phyloP scores from a whole-genome alignment of 352 stramenopile species.

The Pythium dissotocum region DNA sequence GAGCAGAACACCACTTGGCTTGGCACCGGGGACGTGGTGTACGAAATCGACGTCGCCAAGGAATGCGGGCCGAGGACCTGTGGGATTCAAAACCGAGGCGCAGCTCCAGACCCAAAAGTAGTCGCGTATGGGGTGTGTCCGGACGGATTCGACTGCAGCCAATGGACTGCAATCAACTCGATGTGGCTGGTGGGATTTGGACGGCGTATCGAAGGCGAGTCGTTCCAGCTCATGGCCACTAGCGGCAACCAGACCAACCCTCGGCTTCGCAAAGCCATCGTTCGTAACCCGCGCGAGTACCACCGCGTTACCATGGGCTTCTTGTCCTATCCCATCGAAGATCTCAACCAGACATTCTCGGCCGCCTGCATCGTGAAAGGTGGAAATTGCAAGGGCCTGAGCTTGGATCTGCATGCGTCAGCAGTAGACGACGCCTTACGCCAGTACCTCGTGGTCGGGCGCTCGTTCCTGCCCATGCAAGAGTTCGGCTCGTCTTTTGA shows the following conservation, averaged over 20 bases:
- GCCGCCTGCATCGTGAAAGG: too few species aligned
- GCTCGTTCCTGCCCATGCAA: not conserved
- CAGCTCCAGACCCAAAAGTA: slow-evolving; percentile 1
- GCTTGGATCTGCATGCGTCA: not conserved
- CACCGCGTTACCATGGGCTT: slow-evolving; percentile 9
- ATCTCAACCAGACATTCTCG: not conserved
- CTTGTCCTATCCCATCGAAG: not conserved
- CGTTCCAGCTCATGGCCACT: not conserved
- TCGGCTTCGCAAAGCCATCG: slow-evolving; percentile 3
- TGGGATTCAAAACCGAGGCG: slow-evolving; percentile 9
- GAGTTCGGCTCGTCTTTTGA: slow-evolving; percentile 11
- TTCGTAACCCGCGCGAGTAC: slow-evolving; percentile 4
- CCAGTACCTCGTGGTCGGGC: not conserved
- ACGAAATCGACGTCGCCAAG: slow-evolving; percentile 15
- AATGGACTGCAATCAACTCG: not conserved
- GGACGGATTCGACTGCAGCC: not conserved
- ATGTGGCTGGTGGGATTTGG: slow-evolving; percentile 17
- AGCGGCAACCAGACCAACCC: not conserved
- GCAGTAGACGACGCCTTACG: too few species aligned
- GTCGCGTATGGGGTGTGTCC: not conserved
- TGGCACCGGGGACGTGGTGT: slow-evolving; percentile 4
- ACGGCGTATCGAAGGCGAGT: slow-evolving; percentile 3
- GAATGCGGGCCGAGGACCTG: slow-evolving; percentile 12
- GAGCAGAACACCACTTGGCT: slow-evolving; percentile 6
- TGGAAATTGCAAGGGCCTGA: not conserved